Conservation (phyloP, 371 early-diverging fungal species). For the Coemansia linderi region DNA sequence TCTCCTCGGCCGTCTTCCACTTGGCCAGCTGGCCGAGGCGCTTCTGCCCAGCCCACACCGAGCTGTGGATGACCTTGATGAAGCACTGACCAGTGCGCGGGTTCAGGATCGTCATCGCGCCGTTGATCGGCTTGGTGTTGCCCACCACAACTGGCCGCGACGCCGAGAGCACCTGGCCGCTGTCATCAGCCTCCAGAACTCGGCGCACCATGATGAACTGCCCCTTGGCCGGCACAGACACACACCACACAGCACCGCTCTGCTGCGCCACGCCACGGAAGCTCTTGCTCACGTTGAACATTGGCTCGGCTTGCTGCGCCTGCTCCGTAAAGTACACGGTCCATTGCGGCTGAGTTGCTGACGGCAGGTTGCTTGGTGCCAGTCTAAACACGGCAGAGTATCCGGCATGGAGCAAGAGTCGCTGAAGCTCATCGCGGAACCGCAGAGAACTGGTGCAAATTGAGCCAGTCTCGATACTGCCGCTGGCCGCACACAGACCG, state of each 20-base stretch:
- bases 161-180: constrained; percentile 2
- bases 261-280: constrained; percentile 13
- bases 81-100: constrained; percentile 98
- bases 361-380: neutral
- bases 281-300: constrained; percentile 11
- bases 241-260: constrained; percentile 32
- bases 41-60: constrained; percentile 99
- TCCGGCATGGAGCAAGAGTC: constrained; percentile 28
- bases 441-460: constrained; percentile 10
- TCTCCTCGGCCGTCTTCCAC: constrained; percentile 99
- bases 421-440: constrained; percentile 37
- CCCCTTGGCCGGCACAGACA: constrained; percentile 28
- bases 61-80: constrained; percentile 98
- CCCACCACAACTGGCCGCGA: constrained; percentile 13
- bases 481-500: constrained; percentile 24
- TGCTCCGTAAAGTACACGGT: constrained; percentile 7
- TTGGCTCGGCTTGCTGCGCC: constrained; percentile 14
- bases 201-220: constrained; percentile 40
- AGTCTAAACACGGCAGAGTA: constrained; percentile 19
- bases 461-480: neutral
- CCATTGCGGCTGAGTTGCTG: neutral
- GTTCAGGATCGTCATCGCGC: constrained; percentile 98
- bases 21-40: constrained; percentile 97
- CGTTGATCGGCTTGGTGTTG: constrained; percentile 97
- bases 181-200: constrained; percentile 8